These are phyloP conservation scores for Leishmania guyanensis DNA, from an alignment of 208 protist species.

Conservation along the genomic window DNA sequence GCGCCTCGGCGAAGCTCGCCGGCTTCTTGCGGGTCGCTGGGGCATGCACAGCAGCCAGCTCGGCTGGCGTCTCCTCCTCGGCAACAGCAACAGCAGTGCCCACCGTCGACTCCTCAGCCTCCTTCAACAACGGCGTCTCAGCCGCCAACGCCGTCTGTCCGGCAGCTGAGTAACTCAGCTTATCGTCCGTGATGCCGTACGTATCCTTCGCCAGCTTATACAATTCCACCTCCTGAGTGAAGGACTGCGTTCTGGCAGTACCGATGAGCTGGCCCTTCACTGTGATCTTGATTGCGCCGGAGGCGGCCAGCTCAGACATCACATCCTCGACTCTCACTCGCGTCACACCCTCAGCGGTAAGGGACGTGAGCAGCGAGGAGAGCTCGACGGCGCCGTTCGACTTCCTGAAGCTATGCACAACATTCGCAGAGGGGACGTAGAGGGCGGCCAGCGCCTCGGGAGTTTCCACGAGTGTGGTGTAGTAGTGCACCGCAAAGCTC, in stretches of 20 bases:
- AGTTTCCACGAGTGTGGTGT: constrained; percentile 58
- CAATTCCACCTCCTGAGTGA: constrained; percentile 71
- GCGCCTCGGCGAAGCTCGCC: constrained; percentile 53
- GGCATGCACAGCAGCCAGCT: not conserved
- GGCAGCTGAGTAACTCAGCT: constrained; percentile 28
- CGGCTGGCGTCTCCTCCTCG: not conserved
- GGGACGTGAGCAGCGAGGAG: constrained; percentile 30
- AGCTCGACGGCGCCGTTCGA: constrained; percentile 38
- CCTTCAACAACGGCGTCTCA: constrained; percentile 14
- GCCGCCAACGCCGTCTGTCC: constrained; percentile 5
- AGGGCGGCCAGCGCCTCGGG: constrained; percentile 43
- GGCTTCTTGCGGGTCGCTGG: constrained; percentile 35
- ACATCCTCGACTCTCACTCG: constrained; percentile 44
- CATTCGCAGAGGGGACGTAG: constrained; percentile 50
- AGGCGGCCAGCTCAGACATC: constrained; percentile 21
- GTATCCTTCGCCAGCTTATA: constrained; percentile 45
- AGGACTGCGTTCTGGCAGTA: constrained; percentile 26
- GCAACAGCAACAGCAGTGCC: not conserved
- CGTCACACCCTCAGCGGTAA: constrained; percentile 25
- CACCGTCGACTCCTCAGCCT: not conserved
- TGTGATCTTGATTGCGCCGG: constrained; percentile 43
- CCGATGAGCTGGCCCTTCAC: constrained; percentile 40
- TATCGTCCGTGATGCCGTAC: constrained; percentile 66
- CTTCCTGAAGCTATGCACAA: constrained; percentile 47
- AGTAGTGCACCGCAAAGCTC: constrained; percentile 75